Conservation (phyloP, 257 asterid species). For the Marsdenia floribunda region DNA sequence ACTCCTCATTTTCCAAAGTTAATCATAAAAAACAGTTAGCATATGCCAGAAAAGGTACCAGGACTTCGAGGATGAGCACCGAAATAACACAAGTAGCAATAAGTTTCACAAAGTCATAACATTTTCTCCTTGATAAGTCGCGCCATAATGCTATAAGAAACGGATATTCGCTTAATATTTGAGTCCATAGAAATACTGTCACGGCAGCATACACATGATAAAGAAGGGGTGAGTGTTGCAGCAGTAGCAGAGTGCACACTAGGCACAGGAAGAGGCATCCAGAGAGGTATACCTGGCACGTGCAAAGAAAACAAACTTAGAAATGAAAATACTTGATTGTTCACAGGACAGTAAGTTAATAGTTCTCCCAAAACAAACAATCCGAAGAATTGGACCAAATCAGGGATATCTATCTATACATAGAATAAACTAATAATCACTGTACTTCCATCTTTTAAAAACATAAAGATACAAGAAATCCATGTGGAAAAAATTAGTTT, state of each 20-base stretch:
- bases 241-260: slow-evolving; percentile 46
- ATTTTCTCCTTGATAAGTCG: slow-evolving; percentile 38
- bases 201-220: slow-evolving; percentile 81
- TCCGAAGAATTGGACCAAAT: background rate
- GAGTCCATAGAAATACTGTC: slow-evolving; percentile 90
- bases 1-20: slow-evolving; percentile 11
- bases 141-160: slow-evolving; percentile 64
- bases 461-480: background rate
- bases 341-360: background rate
- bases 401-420: background rate
- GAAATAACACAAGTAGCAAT: slow-evolving; percentile 44
- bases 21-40: slow-evolving; percentile 13
- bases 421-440: background rate
- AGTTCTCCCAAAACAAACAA: background rate
- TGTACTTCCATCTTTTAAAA: background rate
- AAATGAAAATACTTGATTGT: background rate
- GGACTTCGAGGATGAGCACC: slow-evolving; percentile 75
- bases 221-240: slow-evolving; percentile 87
- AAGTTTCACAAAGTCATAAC: slow-evolving; percentile 42
- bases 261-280: slow-evolving; percentile 63
- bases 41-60: slow-evolving; percentile 44
- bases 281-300: slow-evolving; percentile 54
- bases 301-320: slow-evolving; percentile 10
- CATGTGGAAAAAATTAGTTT: background rate
- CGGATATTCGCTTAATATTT: slow-evolving; percentile 66